Base-by-base conservation (phyloP, 768 basidiomycete genomes). In the Trametes maxima region DNA sequence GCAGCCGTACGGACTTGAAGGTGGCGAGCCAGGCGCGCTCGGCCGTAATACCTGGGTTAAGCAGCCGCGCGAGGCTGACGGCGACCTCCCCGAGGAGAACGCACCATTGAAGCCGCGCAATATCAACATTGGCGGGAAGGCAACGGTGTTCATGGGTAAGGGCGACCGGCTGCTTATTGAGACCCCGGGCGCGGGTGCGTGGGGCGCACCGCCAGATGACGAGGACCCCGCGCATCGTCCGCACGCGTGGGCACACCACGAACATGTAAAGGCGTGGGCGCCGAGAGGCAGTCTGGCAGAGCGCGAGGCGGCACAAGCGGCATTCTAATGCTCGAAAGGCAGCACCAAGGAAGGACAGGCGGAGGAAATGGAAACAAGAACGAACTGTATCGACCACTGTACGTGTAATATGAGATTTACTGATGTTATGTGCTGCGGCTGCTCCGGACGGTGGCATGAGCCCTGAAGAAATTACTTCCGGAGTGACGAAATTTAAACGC, bases 1-100 rank as follows among this genome's bases (percentile, higher is more conserved):
- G 16, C 87, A 88, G 64, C 94, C 95, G 21, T 95, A 95, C 71
- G 94, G 94, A 0, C 69, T 92, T 69, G 86, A 90, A 68, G 94
- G 93, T 6, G 94, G 93, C 3, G 85, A 80, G 12, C 79, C 84
- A 8, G 94, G 86, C 16, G 79, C 73, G 43, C 74, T 88, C 64
- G 95, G 94, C 1, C 81, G 84, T 37, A 96, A 95, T 72, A 88
- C 90, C n/a, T 95, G 94, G 94, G 76, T 94, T 55, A 92, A 91
- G 73, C 78, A 81, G 66, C 78, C 82, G 49, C 83, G 89, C 22
- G 65, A 77, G 63, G 83, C 83, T 68, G 90, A 92, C 65, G 86
- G 88, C 0, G 92, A 95, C 70, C 61, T 84, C 5, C 78, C 79
- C 10, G 80, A 80, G 28, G 61, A 63, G 16, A 24, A 39, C 17